These are phyloP conservation scores for Microbotryum violaceum DNA, from an alignment of 1,284 basidiomycete species.

Conservation along the genomic window DNA sequence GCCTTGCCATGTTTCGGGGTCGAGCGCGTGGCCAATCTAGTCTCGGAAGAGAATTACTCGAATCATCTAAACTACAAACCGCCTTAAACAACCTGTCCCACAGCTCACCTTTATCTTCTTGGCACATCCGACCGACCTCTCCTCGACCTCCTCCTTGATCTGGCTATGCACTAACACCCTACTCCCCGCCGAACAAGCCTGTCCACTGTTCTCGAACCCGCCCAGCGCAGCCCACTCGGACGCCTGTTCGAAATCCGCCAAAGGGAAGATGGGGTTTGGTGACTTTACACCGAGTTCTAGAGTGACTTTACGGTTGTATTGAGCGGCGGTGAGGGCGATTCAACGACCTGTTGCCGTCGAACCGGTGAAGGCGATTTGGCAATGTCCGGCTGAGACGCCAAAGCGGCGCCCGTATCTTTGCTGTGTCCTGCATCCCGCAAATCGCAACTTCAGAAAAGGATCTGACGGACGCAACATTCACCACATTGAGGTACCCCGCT, in stretches of 20 bases:
- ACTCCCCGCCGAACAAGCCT: constrained; percentile 76
- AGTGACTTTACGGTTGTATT: constrained; percentile 38
- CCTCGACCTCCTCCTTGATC: constrained; percentile 63
- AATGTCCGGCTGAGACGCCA: constrained; percentile 6
- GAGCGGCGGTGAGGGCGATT: constrained; percentile 39
- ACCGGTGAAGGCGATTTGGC: constrained; percentile 35
- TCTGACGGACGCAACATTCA: constrained; percentile 28
- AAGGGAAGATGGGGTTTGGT: constrained; percentile 35
- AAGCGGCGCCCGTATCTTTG: constrained; percentile 8
- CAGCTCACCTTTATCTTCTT: constrained; percentile 47
- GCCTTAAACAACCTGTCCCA: neutral
- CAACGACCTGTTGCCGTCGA: constrained; percentile 39
- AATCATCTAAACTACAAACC: neutral
- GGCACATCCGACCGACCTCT: constrained; percentile 52
- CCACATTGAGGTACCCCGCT: constrained; percentile 38
- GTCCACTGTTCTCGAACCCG: constrained; percentile 22
- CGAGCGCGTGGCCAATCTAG: constrained; percentile 65
- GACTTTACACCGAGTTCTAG: constrained; percentile 42
- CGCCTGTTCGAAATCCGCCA: constrained; percentile 28
- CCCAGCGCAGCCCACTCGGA: constrained; percentile 28
- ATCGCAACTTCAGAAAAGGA: too few relatives aligned
- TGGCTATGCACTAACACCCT: constrained; percentile 68
- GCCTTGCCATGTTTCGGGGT: constrained; percentile 61
- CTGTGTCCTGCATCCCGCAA: constrained; percentile 1
- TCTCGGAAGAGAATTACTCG: neutral